Base-by-base conservation (phyloP, 2,329 filamentous ascomycete species). In the Aureobasidium sp. region DNA sequence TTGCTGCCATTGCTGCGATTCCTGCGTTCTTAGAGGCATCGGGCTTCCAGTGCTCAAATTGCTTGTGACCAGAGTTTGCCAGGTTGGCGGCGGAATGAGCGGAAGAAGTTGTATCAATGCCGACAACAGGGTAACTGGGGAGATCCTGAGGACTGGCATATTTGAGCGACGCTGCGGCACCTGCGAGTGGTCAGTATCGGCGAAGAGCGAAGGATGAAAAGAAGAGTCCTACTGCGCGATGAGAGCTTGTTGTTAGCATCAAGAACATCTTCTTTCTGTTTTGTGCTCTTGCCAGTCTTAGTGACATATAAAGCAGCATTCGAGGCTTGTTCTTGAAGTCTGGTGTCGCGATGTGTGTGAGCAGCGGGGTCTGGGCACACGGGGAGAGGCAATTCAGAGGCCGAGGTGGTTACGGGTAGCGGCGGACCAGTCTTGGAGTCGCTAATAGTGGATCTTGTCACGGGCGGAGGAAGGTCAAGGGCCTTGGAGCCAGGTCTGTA, bases 61-160 rank as follows among this genome's bases (percentile, higher is more conserved):
- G 73, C 70, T 84, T 89, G 67, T 84, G 84, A 70, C 84, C 89
- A 53, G 84, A 81, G 79, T 90, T 89, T 56, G 90, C 90, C 50
- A 93, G 78, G 57, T 82, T 84, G 44, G 89, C 89, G 60, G 90
- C 91, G 61, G 88, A 85, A 66, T 87, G 84, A 64, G 89, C 90
- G 62, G 89, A 90, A 57, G 79, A 75, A 46, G 74, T 77, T 51
- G 78, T 75, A 62, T 78, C 72, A 57, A 90, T 79, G 41, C 89
- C 87, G 63, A 80, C 73, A 10, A 87, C 86, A 13, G 90, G 89
- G 69, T 82, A 93, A 69, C 87, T 89, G 41, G 90, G 90, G 26
- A 94, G 82, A 68, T 89, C 86, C 70, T 85, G 80, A 47, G 88
- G 84, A 69, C 84, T 82, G 64, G 89, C 89, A 78, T 91, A 89